Evolutionary conservation across 257 asterid species (phyloP).

Genomic region (Nemophila menziesii): DNA sequence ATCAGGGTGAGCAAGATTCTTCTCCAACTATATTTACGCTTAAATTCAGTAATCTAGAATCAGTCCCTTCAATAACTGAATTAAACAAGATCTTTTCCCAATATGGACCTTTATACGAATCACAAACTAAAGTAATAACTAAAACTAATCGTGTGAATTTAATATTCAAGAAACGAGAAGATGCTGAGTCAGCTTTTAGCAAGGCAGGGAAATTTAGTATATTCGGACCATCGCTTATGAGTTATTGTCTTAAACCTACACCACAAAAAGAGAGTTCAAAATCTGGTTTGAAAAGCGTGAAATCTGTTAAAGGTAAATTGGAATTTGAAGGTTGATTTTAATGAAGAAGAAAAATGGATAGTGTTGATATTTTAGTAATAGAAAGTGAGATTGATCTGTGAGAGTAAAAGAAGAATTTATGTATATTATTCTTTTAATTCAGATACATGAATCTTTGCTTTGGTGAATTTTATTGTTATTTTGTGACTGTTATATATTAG

Average conservation of each 20-base stretch:
- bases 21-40: slow-evolving; percentile 48
- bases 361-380: neutral
- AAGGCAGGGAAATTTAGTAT: slow-evolving; percentile 51
- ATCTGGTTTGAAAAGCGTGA: slow-evolving; percentile 21
- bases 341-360: neutral
- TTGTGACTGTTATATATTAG: no score
- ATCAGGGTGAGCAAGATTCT: no score
- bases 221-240: slow-evolving; percentile 61
- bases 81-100: slow-evolving; percentile 49
- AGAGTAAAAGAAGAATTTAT: neutral
- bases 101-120: slow-evolving; percentile 51
- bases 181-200: slow-evolving; percentile 72
- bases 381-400: no score
- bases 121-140: slow-evolving; percentile 32
- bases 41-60: slow-evolving; percentile 34
- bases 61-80: slow-evolving; percentile 38
- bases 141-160: slow-evolving; percentile 57
- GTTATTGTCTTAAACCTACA: slow-evolving; percentile 44
- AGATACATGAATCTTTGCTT: no score
- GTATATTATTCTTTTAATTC: no score
- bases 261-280: slow-evolving; percentile 22
- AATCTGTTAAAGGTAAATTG: slow-evolving; percentile 11
- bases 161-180: slow-evolving; percentile 40
- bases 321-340: slow-evolving; percentile 16
- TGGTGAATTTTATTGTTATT: no score